Evolutionary conservation across 305 asterid species (phyloP).

Genomic region (Ilex paraguariensis): DNA sequence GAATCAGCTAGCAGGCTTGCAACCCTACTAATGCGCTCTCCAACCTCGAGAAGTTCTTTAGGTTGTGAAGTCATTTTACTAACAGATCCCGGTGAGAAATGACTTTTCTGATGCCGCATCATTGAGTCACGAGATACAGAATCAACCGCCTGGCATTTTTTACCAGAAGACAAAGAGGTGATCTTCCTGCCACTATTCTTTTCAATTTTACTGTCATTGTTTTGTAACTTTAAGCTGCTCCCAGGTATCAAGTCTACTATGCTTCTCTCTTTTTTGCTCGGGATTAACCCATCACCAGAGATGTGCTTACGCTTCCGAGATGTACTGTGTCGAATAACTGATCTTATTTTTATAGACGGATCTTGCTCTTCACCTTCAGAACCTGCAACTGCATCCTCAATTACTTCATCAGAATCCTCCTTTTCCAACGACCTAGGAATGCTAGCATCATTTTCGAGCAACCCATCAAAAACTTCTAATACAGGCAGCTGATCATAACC

Average conservation of each 20-base stretch:
- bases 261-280: conserved; percentile 27
- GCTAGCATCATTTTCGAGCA: conserved; percentile 32
- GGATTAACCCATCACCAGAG: conserved; percentile 20
- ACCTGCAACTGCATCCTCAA: conserved; percentile 20
- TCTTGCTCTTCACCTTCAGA: conserved; percentile 17
- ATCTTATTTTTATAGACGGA: conserved; percentile 31
- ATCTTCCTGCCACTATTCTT: conserved; percentile 21
- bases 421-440: conserved; percentile 16
- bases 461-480: conserved; percentile 22
- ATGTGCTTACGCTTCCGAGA: conserved; percentile 26
- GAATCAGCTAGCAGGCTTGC: conserved; percentile 4
- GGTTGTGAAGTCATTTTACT: conserved; percentile 4
- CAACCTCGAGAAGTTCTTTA: conserved; percentile 7
- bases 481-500: conserved; percentile 44
- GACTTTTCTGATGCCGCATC: conserved; percentile 16
- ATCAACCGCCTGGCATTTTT: conserved; percentile 12
- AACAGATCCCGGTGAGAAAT: background rate
- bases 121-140: conserved; percentile 9
- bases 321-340: conserved; percentile 24
- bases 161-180: conserved; percentile 12
- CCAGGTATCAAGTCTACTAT: conserved; percentile 29
- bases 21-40: conserved; percentile 7
- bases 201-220: conserved; percentile 17
- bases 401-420: conserved; percentile 10
- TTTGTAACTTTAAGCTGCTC: conserved; percentile 25